Evolutionary conservation across 768 basidiomycete species (phyloP).

Genomic region (Agrocybe pediades): DNA sequence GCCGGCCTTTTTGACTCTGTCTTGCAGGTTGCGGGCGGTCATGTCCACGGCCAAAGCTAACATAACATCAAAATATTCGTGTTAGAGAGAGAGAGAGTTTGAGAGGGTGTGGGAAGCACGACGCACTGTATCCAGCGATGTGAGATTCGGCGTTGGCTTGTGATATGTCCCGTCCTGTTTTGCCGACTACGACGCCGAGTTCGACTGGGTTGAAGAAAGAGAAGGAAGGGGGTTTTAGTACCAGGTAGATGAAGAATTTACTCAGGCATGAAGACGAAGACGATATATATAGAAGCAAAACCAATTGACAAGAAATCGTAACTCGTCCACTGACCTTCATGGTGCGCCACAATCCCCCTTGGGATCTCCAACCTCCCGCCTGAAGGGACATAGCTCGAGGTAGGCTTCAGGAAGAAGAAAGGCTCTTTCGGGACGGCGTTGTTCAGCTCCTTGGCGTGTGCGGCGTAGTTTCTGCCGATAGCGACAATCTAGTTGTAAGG

Average conservation of each 20-base stretch:
- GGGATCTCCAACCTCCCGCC: constrained; percentile 89
- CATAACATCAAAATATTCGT: background rate
- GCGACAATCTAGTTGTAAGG: constrained; percentile 72
- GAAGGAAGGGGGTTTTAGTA: constrained; percentile 1
- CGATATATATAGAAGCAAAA: background rate
- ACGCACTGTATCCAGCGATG: constrained; percentile 90
- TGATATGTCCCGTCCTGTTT: constrained; percentile 79
- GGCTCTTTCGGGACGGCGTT: constrained; percentile 91
- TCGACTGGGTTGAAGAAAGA: constrained; percentile 59
- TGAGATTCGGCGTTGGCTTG: constrained; percentile 71
- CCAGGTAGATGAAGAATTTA: background rate
- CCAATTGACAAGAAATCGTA: background rate
- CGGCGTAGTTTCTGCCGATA: constrained; percentile 92
- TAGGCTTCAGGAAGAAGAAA: constrained; percentile 99
- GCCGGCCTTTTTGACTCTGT: constrained; percentile 87
- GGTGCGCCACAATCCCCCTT: constrained; percentile 77
- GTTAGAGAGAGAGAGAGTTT: background rate
- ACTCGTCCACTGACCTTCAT: constrained; percentile 72
- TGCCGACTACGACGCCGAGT: constrained; percentile 95
- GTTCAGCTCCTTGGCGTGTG: constrained; percentile 89
- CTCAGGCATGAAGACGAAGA: background rate
- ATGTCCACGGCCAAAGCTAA: constrained; percentile 92
- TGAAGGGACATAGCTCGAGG: constrained; percentile 78
- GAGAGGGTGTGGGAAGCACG: background rate
- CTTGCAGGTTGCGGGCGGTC: constrained; percentile 95